These are phyloP conservation scores for Alternaria dauci DNA, from an alignment of 2,329 filamentous ascomycete species.

Conservation along the genomic window DNA sequence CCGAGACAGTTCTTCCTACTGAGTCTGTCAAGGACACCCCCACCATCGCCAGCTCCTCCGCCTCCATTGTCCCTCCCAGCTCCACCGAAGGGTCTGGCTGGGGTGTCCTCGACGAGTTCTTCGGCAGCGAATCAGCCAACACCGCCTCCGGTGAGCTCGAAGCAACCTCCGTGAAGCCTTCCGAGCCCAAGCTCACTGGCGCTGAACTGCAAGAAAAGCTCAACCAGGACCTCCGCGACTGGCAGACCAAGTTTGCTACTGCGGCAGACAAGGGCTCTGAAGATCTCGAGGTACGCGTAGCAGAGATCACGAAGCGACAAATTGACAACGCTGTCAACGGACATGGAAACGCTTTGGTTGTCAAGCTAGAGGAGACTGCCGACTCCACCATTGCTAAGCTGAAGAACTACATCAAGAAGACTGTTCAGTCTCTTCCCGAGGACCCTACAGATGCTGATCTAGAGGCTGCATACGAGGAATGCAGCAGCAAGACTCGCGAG, in stretches of 20 bases:
- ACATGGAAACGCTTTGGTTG: slow-evolving; percentile 72
- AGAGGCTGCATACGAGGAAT: slow-evolving; percentile 61
- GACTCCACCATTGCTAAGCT: slow-evolving; percentile 70
- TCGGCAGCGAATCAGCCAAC: slow-evolving; percentile 37
- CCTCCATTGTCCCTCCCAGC: slow-evolving; percentile 29
- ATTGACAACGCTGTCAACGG: slow-evolving; percentile 70
- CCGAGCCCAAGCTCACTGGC: slow-evolving; percentile 37
- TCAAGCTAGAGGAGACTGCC: slow-evolving; percentile 73
- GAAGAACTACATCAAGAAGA: slow-evolving; percentile 70
- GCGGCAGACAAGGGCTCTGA: slow-evolving; percentile 85
- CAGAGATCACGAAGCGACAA: slow-evolving; percentile 77
- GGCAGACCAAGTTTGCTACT: slow-evolving; percentile 87
- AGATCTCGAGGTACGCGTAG: slow-evolving; percentile 68
- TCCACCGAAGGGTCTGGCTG: slow-evolving; percentile 38
- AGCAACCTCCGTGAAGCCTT: slow-evolving; percentile 24
- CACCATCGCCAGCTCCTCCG: slow-evolving; percentile 32
- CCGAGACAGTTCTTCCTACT: slow-evolving; percentile 27
- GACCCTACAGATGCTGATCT: slow-evolving; percentile 63
- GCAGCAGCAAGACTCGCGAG: slow-evolving; percentile 66
- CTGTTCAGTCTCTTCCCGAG: slow-evolving; percentile 65
- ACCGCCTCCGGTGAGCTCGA: slow-evolving; percentile 30
- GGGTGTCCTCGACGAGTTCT: slow-evolving; percentile 42
- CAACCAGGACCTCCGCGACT: slow-evolving; percentile 78
- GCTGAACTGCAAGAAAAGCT: slow-evolving; percentile 67
- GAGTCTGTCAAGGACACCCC: slow-evolving; percentile 31